phyloP scores from a whole-genome alignment of 495 filamentous ascomycete species.

The Neurospora sp. region DNA sequence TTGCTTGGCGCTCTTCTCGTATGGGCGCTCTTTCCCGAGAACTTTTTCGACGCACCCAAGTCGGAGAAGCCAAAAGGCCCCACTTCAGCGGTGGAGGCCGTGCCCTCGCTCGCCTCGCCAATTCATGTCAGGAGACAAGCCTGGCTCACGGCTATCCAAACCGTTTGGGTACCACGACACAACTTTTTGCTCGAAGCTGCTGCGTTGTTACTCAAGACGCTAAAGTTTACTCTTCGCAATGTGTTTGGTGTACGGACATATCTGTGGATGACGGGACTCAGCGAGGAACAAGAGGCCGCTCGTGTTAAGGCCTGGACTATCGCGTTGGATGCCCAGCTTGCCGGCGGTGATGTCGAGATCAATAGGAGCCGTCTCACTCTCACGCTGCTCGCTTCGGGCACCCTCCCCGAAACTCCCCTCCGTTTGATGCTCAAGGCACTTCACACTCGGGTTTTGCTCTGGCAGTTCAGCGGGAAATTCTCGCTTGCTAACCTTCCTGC shows the following conservation, averaged over 20 bases:
- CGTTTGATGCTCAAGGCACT: slow-evolving; percentile 87
- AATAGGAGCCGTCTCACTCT: slow-evolving; percentile 78
- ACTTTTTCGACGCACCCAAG: slow-evolving; percentile 46
- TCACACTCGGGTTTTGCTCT: slow-evolving; percentile 79
- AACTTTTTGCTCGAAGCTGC: slow-evolving; percentile 75
- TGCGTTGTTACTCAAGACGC: slow-evolving; percentile 66
- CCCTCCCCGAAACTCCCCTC: slow-evolving; percentile 72
- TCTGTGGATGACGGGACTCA: slow-evolving; percentile 66
- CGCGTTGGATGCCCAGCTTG: slow-evolving; percentile 86
- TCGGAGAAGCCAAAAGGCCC: slow-evolving; percentile 23
- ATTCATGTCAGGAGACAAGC: slow-evolving; percentile 80
- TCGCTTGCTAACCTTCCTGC: slow-evolving; percentile 41
- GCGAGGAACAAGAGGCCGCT: slow-evolving; percentile 75
- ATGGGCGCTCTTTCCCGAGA: slow-evolving; percentile 51
- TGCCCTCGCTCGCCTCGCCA: slow-evolving; percentile 66
- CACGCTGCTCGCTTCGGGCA: slow-evolving; percentile 81
- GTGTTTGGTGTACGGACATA: slow-evolving; percentile 67
- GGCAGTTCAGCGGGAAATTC: slow-evolving; percentile 47
- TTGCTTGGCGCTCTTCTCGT: slow-evolving; percentile 57
- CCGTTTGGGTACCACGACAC: slow-evolving; percentile 85
- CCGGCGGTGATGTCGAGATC: slow-evolving; percentile 86
- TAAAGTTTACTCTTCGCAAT: slow-evolving; percentile 73
- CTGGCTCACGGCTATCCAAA: slow-evolving; percentile 92
- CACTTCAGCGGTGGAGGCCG: slow-evolving; percentile 35
- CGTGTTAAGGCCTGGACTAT: slow-evolving; percentile 91